A percentile compares a stretch with the other conserved stretches of the same genome.
Conservation (phyloP, 495 filamentous ascomycete species). For the Aspergillus bertholletiae region DNA sequence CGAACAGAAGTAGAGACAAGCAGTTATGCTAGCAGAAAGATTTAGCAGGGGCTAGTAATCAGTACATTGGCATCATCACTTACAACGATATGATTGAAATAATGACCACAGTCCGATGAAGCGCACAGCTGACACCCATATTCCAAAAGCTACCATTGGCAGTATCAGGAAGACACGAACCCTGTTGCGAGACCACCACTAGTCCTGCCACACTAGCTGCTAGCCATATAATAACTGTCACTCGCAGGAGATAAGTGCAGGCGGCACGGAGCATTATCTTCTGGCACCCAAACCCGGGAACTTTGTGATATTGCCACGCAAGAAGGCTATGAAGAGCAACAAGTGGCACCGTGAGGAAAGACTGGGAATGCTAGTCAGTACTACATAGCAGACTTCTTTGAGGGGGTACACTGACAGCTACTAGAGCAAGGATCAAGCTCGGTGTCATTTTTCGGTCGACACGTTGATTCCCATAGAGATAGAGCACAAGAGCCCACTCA, state of each 20-base stretch:
- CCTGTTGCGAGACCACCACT: conserved; percentile 40
- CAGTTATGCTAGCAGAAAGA: conserved; percentile 23
- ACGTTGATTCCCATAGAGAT: conserved; percentile 33
- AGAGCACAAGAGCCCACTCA: conserved; percentile 36
- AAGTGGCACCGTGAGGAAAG: conserved; percentile 37
- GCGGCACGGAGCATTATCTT: conserved; percentile 32
- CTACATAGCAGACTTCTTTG: not conserved
- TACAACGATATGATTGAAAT: conserved; percentile 37
- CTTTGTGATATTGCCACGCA: conserved; percentile 43
- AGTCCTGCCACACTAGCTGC: conserved; percentile 39
- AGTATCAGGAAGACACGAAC: conserved; percentile 32
- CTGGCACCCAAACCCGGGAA: conserved; percentile 32
- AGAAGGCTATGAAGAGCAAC: conserved; percentile 41
- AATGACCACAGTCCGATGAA: conserved; percentile 37
- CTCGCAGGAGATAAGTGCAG: conserved; percentile 37
- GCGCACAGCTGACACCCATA: conserved; percentile 38
- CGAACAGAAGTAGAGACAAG: conserved; percentile 40
- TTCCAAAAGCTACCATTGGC: conserved; percentile 32
- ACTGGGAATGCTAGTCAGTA: conserved; percentile 21
- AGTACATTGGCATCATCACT: not conserved
- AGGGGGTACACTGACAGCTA: conserved; percentile 27
- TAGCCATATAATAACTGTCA: conserved; percentile 39
- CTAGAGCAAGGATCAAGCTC: conserved; percentile 36
- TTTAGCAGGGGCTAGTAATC: conserved; percentile 8
- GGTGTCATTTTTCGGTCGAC: conserved; percentile 43